Evolutionary conservation across 495 filamentous ascomycete species (phyloP).

Genomic region (Acidiella bohemica): DNA sequence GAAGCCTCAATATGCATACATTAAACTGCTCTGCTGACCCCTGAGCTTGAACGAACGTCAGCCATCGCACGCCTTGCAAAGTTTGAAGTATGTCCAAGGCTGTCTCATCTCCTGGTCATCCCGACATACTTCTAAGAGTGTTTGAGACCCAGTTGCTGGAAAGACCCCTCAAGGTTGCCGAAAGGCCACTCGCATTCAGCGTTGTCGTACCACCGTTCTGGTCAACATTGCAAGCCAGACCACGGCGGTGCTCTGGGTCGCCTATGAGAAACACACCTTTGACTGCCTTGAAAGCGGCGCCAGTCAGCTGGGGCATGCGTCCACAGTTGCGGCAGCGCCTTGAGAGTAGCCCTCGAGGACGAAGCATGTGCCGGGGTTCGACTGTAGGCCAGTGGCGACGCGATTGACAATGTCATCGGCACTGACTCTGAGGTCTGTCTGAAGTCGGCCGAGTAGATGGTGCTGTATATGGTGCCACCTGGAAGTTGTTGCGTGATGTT

Average conservation of each 20-base stretch:
- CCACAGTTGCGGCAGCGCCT: slow-evolving; percentile 12
- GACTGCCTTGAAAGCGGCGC: slow-evolving; percentile 12
- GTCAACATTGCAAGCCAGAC: slow-evolving; percentile 15
- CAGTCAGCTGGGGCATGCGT: slow-evolving; percentile 9
- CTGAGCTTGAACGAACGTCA: no score
- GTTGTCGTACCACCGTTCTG: slow-evolving; percentile 14
- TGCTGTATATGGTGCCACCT: slow-evolving; percentile 11
- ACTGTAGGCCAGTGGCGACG: not conserved
- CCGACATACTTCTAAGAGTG: no score
- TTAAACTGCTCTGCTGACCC: no score
- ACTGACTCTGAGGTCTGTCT: slow-evolving; percentile 4
- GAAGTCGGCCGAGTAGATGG: slow-evolving; percentile 13
- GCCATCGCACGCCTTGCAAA: no score
- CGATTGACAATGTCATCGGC: slow-evolving; percentile 5
- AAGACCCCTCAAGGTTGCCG: not conserved
- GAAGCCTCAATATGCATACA: no score
- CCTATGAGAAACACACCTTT: slow-evolving; percentile 14
- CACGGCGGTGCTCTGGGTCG: slow-evolving; percentile 10
- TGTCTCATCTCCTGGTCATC: no score
- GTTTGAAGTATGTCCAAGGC: no score
- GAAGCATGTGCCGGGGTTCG: slow-evolving; percentile 7
- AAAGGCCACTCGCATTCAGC: slow-evolving; percentile 9
- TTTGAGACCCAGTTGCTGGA: slow-evolving; percentile 10
- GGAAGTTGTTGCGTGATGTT: slow-evolving; percentile 5
- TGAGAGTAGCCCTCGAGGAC: slow-evolving; percentile 17